Conservation (phyloP, 345 rosid species). For the Nephelium lappaceum region DNA sequence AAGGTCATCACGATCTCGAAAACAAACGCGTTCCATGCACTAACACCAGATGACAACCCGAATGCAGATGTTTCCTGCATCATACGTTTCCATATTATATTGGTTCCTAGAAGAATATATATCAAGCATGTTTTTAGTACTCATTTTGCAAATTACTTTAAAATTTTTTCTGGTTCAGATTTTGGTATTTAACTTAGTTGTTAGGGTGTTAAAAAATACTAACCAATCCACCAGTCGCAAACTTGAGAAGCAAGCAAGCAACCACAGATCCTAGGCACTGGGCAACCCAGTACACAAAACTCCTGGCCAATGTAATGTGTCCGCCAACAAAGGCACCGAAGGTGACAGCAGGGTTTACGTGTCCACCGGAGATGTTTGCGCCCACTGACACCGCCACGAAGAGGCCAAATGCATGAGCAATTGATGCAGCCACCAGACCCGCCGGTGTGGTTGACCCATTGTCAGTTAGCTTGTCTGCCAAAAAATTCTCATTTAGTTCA, state of each 20-base stretch:
- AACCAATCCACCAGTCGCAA: slow-evolving; percentile 66
- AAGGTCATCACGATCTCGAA: slow-evolving; percentile 96
- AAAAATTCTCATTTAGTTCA: neutral
- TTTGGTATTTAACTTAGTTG: neutral
- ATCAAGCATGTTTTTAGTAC: too few species aligned
- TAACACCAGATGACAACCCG: slow-evolving; percentile 64
- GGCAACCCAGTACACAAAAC: slow-evolving; percentile 60
- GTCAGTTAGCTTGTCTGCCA: slow-evolving; percentile 57
- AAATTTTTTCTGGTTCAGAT: neutral
- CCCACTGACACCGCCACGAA: slow-evolving; percentile 66
- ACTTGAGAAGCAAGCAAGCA: slow-evolving; percentile 73
- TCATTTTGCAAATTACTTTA: neutral
- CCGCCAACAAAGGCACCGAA: slow-evolving; percentile 76
- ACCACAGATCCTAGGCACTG: slow-evolving; percentile 59
- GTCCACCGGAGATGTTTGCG: slow-evolving; percentile 79
- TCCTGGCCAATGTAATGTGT: slow-evolving; percentile 51
- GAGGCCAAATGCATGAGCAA: slow-evolving; percentile 63
- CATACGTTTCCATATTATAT: neutral
- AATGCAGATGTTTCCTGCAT: slow-evolving; percentile 65
- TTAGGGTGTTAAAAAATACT: slow-evolving; percentile 2
- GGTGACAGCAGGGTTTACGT: slow-evolving; percentile 76
- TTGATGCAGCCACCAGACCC: slow-evolving; percentile 59
- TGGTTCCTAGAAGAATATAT: too few species aligned
- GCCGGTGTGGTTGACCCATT: slow-evolving; percentile 56
- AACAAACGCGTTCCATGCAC: slow-evolving; percentile 73